Conservation (phyloP, 2,329 filamentous ascomycete genomes). For the Macrophomina pseudophaseolina region DNA sequence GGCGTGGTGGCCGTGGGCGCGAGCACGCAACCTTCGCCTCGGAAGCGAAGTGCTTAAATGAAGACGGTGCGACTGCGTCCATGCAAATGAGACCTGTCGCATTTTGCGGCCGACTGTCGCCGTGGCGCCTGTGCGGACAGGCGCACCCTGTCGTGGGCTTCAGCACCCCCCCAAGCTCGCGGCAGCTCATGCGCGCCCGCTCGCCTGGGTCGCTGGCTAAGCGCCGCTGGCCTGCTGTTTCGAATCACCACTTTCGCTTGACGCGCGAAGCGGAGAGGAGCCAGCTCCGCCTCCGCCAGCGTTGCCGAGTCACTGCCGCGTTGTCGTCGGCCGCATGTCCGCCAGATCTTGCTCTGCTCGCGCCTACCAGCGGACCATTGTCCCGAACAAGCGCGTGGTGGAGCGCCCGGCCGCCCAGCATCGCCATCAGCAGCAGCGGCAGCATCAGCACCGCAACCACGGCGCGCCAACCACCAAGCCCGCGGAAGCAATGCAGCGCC, state of each 20-base stretch:
- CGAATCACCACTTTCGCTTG: constrained; percentile 13
- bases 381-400: constrained; percentile 17
- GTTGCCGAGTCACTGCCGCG: neutral
- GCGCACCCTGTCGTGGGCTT: neutral
- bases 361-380: neutral
- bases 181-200: constrained; percentile 1
- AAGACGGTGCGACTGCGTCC: constrained; percentile 4
- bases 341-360: neutral
- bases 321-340: neutral
- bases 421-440: neutral
- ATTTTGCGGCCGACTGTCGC: neutral
- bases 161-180: neutral
- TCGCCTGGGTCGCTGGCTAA: constrained; percentile 5
- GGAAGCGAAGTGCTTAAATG: constrained; percentile 24
- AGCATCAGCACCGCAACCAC: neutral
- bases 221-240: neutral
- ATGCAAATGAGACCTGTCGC: constrained; percentile 16
- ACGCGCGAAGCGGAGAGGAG: constrained; percentile 13
- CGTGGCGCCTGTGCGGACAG: neutral
- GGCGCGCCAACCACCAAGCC: neutral
- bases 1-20: neutral
- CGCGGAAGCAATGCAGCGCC: neutral
- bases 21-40: constrained; percentile 19
- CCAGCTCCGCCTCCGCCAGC: neutral
- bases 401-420: neutral